Base-by-base conservation (phyloP, 495 filamentous ascomycete species). In the Parathielavia appendiculata region DNA sequence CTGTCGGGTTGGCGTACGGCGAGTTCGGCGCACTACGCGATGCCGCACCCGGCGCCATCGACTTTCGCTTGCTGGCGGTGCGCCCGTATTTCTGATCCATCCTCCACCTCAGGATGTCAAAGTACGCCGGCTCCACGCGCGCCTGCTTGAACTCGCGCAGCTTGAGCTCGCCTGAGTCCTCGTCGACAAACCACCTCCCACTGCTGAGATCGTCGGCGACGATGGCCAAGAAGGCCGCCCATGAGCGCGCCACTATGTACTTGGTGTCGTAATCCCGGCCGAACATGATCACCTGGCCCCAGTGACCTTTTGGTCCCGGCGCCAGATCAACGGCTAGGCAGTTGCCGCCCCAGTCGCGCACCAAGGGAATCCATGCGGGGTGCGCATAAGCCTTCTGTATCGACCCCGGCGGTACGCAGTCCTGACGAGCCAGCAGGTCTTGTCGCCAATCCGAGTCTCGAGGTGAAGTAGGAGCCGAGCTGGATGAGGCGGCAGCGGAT, bases 201-300 rank as follows among this genome's bases (percentile, higher is more conserved):
- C 89, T 89, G 72, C 79, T 82, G 60, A 99, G 73, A 62, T 99
- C 93, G 63, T 97, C 95, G 19, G 93, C 90, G 16, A 97, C 81
- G 30, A 83, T 83, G 13, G 90, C 91, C 13, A 99, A 72, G 65
- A 99, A 92, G 11, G 86, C 79, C 17, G 87, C 83, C 93, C 93
- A 99, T 4, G 93, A 97, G 44, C 88, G 86, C 32, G 93, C 87
- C 56, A 99, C 80, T 23, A 99, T 92, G 66, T 93, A 97, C 74
- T 97, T 99, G 73, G 89, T 95, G 71, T 99, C 93, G 71, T 96
- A 99, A 73, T 99, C 93, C 23, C 93, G 88, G 40, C 93, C 93
- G 61, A 96, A 96, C 44, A 99, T 82, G 63, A 99, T 96, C 49
- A 99, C 82, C 67, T 99, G 93, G 47, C 93, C 93, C 92, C 93